Percentiles rank a stretch among this genome's conserved stretches.
Evolutionary conservation across 768 basidiomycete genomes (phyloP).

Genomic region (Rhodotorula diobovata): DNA sequence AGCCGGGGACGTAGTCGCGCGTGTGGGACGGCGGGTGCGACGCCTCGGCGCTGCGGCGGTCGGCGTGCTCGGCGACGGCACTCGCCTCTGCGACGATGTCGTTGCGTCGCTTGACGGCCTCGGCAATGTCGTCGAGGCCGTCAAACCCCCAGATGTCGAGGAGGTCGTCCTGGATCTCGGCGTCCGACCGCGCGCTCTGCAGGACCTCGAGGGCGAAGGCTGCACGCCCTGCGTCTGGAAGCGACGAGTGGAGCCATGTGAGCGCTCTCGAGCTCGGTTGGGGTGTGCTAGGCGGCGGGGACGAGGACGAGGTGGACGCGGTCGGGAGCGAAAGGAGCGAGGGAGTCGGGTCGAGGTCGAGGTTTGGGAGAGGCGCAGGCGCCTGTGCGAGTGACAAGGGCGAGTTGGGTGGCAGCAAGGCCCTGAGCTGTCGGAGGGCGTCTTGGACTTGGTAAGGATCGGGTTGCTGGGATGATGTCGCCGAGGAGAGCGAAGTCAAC

Average conservation of each 20-base stretch:
- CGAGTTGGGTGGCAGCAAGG: not conserved
- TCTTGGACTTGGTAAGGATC: not conserved
- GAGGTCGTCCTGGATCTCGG: conserved; percentile 71
- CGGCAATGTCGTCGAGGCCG: conserved; percentile 69
- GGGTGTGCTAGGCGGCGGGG: not conserved
- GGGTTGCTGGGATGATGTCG: not conserved
- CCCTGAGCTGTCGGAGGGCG: not conserved
- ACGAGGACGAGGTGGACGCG: not conserved
- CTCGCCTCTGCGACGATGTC: conserved; percentile 48
- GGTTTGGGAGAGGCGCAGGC: not conserved
- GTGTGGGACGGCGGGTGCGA: conserved; percentile 11
- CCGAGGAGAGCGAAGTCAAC: not conserved
- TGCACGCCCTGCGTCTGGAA: not conserved
- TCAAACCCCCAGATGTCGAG: conserved; percentile 79
- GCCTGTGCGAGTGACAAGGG: not conserved
- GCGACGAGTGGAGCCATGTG: conserved; percentile 18
- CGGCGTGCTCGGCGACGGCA: no score
- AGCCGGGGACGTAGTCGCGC: conserved; percentile 33
- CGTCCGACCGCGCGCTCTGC: conserved; percentile 49
- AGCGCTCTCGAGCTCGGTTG: not conserved
- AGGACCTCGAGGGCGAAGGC: conserved; percentile 23
- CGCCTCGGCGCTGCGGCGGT: not conserved
- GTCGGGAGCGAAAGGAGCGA: conserved; percentile 5
- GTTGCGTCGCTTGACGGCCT: conserved; percentile 61
- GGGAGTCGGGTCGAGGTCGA: conserved; percentile 19